Conservation (phyloP, 225 moss, liverwort and hornwort genomes). For the Marchantia polymorpha region DNA sequence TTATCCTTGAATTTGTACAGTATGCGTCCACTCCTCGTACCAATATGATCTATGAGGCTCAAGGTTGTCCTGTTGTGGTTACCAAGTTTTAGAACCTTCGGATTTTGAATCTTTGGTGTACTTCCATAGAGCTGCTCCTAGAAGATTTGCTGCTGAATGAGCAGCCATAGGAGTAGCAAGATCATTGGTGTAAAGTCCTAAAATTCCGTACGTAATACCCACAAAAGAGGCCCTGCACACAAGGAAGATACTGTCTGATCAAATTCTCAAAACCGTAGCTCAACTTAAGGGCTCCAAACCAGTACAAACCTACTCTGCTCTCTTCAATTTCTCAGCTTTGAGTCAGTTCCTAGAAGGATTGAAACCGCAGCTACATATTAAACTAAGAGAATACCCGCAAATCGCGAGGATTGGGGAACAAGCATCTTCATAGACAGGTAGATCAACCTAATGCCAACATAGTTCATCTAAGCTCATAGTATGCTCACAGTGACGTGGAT, state of each 20-base stretch:
- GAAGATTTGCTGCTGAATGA: slow-evolving; percentile 63
- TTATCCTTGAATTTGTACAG: too few species aligned
- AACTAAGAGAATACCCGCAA: too few species aligned
- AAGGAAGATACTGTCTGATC: background rate
- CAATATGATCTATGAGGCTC: background rate
- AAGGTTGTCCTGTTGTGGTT: background rate
- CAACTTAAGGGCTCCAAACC: background rate
- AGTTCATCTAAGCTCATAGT: background rate
- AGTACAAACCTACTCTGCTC: background rate
- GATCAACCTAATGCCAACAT: background rate
- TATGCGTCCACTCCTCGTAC: too few species aligned
- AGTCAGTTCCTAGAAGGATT: background rate
- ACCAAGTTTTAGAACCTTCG: slow-evolving; percentile 18
- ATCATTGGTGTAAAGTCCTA: slow-evolving; percentile 55
- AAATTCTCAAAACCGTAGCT: background rate
- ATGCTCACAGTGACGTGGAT: background rate
- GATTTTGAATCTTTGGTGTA: slow-evolving; percentile 37
- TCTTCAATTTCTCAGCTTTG: background rate
- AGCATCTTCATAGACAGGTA: background rate
- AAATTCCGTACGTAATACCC: slow-evolving; percentile 63
- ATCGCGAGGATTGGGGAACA: background rate
- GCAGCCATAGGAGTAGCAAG: slow-evolving; percentile 71
- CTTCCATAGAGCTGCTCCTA: slow-evolving; percentile 66
- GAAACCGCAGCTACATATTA: too few species aligned
- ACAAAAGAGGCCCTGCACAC: slow-evolving; percentile 72